phyloP scores from a whole-genome alignment of 805 yeast genomes.

The Candida insectorum region DNA sequence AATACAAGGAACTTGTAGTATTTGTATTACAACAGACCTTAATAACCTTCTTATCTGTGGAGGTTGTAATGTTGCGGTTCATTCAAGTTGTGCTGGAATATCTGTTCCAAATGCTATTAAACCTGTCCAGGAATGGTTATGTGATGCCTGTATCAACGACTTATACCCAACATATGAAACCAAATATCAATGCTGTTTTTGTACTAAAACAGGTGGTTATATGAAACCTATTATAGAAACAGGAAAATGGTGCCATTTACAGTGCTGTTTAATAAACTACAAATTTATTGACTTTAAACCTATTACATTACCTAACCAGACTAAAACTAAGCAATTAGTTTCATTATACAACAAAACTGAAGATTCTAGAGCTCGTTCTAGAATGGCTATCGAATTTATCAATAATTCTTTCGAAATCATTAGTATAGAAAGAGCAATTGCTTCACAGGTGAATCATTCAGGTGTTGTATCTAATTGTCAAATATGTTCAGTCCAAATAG shows the following conservation, averaged over 20 bases:
- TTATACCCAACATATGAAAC: conserved; percentile 56
- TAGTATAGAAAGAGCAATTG: conserved; percentile 18
- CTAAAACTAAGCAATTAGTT: conserved; percentile 1
- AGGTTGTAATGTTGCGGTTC: conserved; percentile 68
- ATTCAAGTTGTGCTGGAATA: conserved; percentile 65
- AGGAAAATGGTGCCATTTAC: conserved; percentile 75
- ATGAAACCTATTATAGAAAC: conserved; percentile 59
- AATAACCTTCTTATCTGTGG: conserved; percentile 51
- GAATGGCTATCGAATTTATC: conserved; percentile 3
- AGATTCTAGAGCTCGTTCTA: conserved; percentile 2
- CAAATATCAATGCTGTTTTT: conserved; percentile 62
- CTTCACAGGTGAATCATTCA: not conserved
- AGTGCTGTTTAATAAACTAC: conserved; percentile 61
- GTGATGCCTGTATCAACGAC: conserved; percentile 77
- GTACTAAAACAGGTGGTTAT: conserved; percentile 54
- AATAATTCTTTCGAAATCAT: conserved; percentile 21
- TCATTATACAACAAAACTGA: not conserved
- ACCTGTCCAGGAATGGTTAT: conserved; percentile 57
- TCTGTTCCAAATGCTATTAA: conserved; percentile 7
- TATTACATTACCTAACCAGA: not conserved
- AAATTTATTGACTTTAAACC: conserved; percentile 39
- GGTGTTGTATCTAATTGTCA: conserved; percentile 39
- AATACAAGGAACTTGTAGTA: conserved; percentile 1
- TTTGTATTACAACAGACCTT: conserved; percentile 4
- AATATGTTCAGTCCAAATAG: conserved; percentile 40